Conservation (phyloP, 2,329 filamentous ascomycete species). For the Cordyceps militaris region DNA sequence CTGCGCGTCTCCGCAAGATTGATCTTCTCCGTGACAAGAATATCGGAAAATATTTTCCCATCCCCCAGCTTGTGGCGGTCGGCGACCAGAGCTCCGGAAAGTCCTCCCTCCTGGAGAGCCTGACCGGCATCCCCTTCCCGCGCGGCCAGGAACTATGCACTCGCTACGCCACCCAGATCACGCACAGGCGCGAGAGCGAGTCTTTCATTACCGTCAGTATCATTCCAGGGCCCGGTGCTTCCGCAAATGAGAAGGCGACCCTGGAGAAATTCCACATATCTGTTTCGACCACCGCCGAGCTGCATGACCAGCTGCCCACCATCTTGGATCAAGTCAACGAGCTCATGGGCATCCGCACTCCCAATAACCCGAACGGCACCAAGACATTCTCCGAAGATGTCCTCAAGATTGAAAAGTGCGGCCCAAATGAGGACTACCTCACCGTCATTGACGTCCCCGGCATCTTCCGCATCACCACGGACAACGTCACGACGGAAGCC, state of each 20-base stretch:
- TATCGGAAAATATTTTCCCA: constrained; percentile 18
- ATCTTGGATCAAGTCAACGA: constrained; percentile 33
- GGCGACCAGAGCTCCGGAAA: constrained; percentile 29
- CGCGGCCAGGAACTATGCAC: constrained; percentile 24
- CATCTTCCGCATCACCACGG: constrained; percentile 37
- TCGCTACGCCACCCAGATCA: constrained; percentile 24
- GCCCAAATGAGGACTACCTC: constrained; percentile 38
- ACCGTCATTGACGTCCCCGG: constrained; percentile 50
- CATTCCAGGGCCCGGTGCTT: constrained; percentile 24
- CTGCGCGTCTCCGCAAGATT: constrained; percentile 20
- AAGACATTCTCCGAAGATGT: constrained; percentile 40
- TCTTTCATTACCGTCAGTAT: constrained; percentile 37
- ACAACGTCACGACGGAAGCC: constrained; percentile 34
- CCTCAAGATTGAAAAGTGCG: constrained; percentile 34
- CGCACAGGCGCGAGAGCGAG: constrained; percentile 27
- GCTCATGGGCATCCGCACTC: constrained; percentile 36
- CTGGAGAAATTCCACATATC: constrained; percentile 15
- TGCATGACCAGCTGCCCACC: constrained; percentile 29
- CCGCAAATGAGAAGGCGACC: constrained; percentile 10
- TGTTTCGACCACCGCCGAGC: constrained; percentile 13
- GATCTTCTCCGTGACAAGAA: constrained; percentile 23
- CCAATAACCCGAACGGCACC: constrained; percentile 2
- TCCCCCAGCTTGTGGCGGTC: constrained; percentile 24
- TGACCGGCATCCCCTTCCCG: constrained; percentile 27
- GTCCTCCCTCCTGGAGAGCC: constrained; percentile 26